These are phyloP conservation scores for Epichloe glyceriae DNA, from an alignment of 2,329 filamentous ascomycete species.

Conservation along the genomic window DNA sequence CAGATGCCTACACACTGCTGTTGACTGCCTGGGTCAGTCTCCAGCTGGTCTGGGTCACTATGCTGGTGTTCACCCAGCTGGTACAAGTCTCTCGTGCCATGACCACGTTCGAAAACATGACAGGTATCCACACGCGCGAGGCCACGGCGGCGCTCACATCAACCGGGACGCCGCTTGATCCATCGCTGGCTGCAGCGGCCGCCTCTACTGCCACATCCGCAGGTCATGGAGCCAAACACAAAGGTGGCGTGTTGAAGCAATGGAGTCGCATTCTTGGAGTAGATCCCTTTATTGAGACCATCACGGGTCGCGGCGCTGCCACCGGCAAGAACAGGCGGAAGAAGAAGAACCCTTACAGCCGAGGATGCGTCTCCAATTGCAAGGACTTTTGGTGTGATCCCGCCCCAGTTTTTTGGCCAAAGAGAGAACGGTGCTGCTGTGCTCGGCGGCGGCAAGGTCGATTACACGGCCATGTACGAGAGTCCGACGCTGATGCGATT, in stretches of 20 bases:
- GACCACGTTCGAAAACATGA: slow-evolving; percentile 97
- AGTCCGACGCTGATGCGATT: slow-evolving; percentile 56
- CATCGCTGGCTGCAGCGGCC: slow-evolving; percentile 44
- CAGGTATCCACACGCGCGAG: slow-evolving; percentile 48
- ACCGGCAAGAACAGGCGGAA: slow-evolving; percentile 38
- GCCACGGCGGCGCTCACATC: slow-evolving; percentile 67
- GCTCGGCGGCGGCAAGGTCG: slow-evolving; percentile 65
- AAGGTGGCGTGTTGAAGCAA: slow-evolving; percentile 56
- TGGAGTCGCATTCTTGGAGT: slow-evolving; percentile 81
- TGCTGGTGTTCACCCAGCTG: slow-evolving; percentile 89
- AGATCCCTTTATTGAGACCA: slow-evolving; percentile 87
- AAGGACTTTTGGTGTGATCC: slow-evolving; percentile 94
- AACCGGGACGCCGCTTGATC: slow-evolving; percentile 59
- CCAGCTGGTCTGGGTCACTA: slow-evolving; percentile 91
- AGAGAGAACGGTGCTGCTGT: slow-evolving; percentile 62
- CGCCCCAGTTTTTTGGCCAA: slow-evolving; percentile 66
- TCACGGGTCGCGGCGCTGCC: slow-evolving; percentile 67
- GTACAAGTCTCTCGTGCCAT: slow-evolving; percentile 84
- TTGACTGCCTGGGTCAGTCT: slow-evolving; percentile 67
- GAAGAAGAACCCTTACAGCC: slow-evolving; percentile 70
- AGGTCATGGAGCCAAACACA: slow-evolving; percentile 39
- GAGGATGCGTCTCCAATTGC: slow-evolving; percentile 78
- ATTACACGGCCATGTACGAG: slow-evolving; percentile 87
- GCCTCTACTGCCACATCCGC: slow-evolving; percentile 27
- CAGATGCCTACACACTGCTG: slow-evolving; percentile 73